phyloP scores from a whole-genome alignment of 192 early-diverging fungal genomes.

The Funneliformis geosporum region DNA sequence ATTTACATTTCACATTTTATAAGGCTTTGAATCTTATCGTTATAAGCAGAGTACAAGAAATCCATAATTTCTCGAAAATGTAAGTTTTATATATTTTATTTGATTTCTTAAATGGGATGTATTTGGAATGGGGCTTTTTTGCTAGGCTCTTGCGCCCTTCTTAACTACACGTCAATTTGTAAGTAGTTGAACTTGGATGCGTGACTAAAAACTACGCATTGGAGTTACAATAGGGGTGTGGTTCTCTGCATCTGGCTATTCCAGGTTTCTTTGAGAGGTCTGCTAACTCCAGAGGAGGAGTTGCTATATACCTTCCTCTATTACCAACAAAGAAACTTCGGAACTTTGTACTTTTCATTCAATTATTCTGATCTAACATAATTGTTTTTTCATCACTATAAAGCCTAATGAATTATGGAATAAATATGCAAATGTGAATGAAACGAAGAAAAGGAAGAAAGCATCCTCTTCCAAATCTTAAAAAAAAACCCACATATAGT shows the following conservation, averaged over 20 bases:
- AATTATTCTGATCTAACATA: slow-evolving; percentile 11
- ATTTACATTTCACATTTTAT: too few species aligned
- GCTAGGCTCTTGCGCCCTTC: neutral
- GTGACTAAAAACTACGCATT: neutral
- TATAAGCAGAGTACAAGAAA: too few species aligned
- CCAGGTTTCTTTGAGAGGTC: slow-evolving; percentile 2
- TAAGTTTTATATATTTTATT: slow-evolving; percentile 5
- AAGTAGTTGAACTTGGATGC: slow-evolving; percentile 14
- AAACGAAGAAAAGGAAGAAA: slow-evolving; percentile 8
- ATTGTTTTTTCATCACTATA: neutral
- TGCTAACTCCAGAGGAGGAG: neutral
- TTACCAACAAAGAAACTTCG: slow-evolving; percentile 9
- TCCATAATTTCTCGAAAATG: too few species aligned
- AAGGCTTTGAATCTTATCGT: too few species aligned
- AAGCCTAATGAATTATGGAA: too few species aligned
- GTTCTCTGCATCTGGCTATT: slow-evolving; percentile 8
- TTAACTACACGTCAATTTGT: neutral
- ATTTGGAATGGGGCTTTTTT: neutral
- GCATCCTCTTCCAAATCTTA: neutral
- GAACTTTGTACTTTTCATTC: too few species aligned
- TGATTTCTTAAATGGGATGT: slow-evolving; percentile 10
- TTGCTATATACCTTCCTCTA: neutral
- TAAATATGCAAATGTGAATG: slow-evolving; percentile 1
- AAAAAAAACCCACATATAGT: neutral
- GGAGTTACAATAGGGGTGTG: slow-evolving; percentile 8